A percentile compares a stretch with the other conserved stretches of the same genome.
Conservation (phyloP, 768 basidiomycete genomes). For the Hericium coralloides region DNA sequence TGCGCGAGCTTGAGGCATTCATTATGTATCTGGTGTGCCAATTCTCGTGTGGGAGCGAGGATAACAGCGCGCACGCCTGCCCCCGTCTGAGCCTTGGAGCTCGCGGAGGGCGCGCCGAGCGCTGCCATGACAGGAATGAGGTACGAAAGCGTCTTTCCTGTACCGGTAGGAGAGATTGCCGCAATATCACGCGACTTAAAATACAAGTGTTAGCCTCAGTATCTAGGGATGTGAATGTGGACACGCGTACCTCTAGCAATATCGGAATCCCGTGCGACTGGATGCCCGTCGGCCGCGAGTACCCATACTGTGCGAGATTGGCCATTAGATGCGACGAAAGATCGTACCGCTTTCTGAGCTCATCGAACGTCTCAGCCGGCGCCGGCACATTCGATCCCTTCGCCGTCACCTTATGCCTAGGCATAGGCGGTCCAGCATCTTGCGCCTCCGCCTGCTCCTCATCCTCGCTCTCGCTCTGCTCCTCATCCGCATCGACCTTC, state of each 20-base stretch:
- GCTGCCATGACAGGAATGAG: conserved; percentile 70
- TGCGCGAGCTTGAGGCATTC: conserved; percentile 78
- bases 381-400: conserved; percentile 68
- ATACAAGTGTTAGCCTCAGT: neutral
- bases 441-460: conserved; percentile 17
- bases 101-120: conserved; percentile 46
- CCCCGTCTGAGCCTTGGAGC: conserved; percentile 33
- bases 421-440: conserved; percentile 19
- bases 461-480: conserved; percentile 23
- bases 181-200: conserved; percentile 72
- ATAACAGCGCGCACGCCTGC: conserved; percentile 70
- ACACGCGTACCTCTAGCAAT: conserved; percentile 53
- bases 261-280: conserved; percentile 78
- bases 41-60: conserved; percentile 86
- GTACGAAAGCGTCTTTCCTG: conserved; percentile 94
- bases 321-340: conserved; percentile 50
- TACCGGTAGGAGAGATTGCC: conserved; percentile 95
- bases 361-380: conserved; percentile 48
- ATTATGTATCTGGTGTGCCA: conserved; percentile 93
- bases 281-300: conserved; percentile 66
- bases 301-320: conserved; percentile 56
- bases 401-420: conserved; percentile 56
- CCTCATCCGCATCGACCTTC: conserved; percentile 3
- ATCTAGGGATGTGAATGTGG: neutral
- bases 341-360: conserved; percentile 46